Evolutionary conservation across 2,329 filamentous ascomycete genomes (phyloP).

Genomic region (Botrytis hyacinthi): DNA sequence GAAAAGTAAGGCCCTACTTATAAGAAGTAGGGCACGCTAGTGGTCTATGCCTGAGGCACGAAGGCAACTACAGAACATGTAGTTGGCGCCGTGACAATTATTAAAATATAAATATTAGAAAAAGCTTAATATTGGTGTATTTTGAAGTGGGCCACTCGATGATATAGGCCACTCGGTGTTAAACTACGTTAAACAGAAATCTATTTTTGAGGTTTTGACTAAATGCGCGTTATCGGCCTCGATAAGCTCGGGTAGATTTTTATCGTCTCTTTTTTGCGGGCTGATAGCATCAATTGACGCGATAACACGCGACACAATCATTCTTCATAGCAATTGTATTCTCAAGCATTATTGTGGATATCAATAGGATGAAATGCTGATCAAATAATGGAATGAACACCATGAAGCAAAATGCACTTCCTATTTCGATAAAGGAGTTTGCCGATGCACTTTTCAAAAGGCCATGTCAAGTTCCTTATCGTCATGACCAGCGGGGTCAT

Average conservation of each 20-base stretch:
- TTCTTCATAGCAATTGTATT: background rate
- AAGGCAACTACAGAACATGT: too few species aligned
- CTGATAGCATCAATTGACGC: background rate
- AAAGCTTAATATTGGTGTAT: too few species aligned
- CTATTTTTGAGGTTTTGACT: too few species aligned
- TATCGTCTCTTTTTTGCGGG: slow-evolving; percentile 9
- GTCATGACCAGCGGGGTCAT: background rate
- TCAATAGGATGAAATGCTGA: background rate
- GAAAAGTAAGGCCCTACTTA: too few species aligned
- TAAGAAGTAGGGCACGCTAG: too few species aligned
- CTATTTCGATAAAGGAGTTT: slow-evolving; percentile 28
- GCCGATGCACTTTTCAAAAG: slow-evolving; percentile 24
- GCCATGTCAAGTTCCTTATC: slow-evolving; percentile 20
- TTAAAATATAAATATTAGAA: too few species aligned
- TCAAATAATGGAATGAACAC: slow-evolving; percentile 14
- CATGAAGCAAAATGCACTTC: slow-evolving; percentile 18
- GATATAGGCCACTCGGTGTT: too few species aligned
- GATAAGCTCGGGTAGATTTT: slow-evolving; percentile 18
- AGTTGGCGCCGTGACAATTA: too few species aligned
- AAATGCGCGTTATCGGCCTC: too few species aligned
- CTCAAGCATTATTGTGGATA: background rate
- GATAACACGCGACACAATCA: background rate
- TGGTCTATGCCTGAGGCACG: too few species aligned
- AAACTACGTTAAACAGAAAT: too few species aligned
- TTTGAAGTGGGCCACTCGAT: too few species aligned